phyloP scores from a whole-genome alignment of 2,329 filamentous ascomycete species.

The Phoma sp. region DNA sequence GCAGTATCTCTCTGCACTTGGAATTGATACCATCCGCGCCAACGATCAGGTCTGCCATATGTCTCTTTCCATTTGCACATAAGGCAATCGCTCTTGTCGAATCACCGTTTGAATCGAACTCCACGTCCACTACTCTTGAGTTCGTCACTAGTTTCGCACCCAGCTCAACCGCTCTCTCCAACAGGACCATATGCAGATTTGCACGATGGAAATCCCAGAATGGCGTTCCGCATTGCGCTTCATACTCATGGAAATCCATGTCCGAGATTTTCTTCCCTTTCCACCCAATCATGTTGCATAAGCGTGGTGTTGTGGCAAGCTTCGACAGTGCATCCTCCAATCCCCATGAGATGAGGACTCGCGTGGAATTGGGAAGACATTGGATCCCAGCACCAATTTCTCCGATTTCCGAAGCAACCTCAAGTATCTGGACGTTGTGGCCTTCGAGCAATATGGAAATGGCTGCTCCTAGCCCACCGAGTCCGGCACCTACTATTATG shows the following conservation, averaged over 20 bases:
- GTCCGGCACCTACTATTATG: slow-evolving; percentile 63
- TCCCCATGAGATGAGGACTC: slow-evolving; percentile 59
- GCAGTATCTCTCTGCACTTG: slow-evolving; percentile 54
- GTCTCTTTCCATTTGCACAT: slow-evolving; percentile 48
- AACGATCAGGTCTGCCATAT: slow-evolving; percentile 55
- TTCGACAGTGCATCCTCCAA: slow-evolving; percentile 53
- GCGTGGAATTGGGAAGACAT: slow-evolving; percentile 57
- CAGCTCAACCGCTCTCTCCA: slow-evolving; percentile 57
- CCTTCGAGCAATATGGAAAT: slow-evolving; percentile 57
- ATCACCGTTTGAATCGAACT: slow-evolving; percentile 33
- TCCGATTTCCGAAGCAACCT: slow-evolving; percentile 56
- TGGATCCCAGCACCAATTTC: slow-evolving; percentile 63
- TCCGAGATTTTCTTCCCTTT: slow-evolving; percentile 58
- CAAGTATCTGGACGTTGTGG: slow-evolving; percentile 58
- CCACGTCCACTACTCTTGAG: slow-evolving; percentile 54
- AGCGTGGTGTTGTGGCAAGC: slow-evolving; percentile 53
- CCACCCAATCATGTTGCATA: slow-evolving; percentile 61
- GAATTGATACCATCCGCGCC: slow-evolving; percentile 60
- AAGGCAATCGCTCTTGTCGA: slow-evolving; percentile 50
- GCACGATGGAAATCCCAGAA: slow-evolving; percentile 66
- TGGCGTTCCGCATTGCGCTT: slow-evolving; percentile 48
- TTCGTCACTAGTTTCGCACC: slow-evolving; percentile 57
- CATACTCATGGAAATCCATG: slow-evolving; percentile 57
- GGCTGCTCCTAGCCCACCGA: slow-evolving; percentile 62
- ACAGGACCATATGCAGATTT: slow-evolving; percentile 58